Conservation (phyloP, 2,329 filamentous ascomycete genomes). For the Chaetomium globosum region DNA sequence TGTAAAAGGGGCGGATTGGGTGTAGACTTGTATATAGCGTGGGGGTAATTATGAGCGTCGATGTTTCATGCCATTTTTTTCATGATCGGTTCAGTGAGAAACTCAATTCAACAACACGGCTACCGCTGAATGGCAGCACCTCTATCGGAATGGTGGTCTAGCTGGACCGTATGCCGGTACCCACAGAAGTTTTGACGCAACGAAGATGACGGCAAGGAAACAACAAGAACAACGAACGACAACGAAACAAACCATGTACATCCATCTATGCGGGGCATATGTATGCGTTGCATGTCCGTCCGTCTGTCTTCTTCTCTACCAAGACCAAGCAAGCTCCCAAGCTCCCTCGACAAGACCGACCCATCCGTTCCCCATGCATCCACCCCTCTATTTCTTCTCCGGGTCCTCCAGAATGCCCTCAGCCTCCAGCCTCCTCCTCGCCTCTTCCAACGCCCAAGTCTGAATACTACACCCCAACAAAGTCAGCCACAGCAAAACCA, state of each 20-base stretch:
- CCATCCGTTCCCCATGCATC: neutral
- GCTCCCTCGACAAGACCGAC: no score
- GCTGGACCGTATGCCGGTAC: neutral
- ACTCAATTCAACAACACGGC: neutral
- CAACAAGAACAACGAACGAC: neutral
- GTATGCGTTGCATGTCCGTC: conserved; percentile 12
- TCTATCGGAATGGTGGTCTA: neutral
- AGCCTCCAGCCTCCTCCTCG: conserved; percentile 87
- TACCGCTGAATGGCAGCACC: neutral
- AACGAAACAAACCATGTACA: conserved; percentile 22
- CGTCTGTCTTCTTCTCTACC: neutral
- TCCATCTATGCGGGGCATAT: conserved; percentile 13
- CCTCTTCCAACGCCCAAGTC: conserved; percentile 98
- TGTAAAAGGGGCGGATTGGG: neutral
- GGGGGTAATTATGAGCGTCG: conserved; percentile 6
- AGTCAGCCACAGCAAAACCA: neutral
- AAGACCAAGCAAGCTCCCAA: no score
- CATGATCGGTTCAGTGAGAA: neutral
- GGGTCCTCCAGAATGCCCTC: conserved; percentile 92
- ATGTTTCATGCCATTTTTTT: neutral
- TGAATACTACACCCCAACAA: conserved; percentile 71
- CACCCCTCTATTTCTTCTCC: conserved; percentile 53
- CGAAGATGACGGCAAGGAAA: neutral
- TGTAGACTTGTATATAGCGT: conserved; percentile 25
- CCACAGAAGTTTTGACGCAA: neutral